These are phyloP conservation scores for Vickermania spadyakhi DNA, from an alignment of 208 protist genomes.

Conservation along the genomic window DNA sequence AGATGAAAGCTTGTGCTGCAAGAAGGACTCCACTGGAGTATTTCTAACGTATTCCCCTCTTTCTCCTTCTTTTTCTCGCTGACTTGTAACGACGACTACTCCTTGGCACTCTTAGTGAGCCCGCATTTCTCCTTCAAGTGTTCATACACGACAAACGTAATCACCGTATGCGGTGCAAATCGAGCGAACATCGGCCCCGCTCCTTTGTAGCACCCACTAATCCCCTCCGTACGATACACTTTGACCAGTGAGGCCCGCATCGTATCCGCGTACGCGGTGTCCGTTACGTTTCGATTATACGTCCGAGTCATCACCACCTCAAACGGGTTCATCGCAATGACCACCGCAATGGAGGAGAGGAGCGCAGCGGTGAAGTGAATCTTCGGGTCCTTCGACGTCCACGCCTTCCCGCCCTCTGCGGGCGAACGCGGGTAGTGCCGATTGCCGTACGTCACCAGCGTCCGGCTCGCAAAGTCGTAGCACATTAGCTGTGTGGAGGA, in stretches of 20 bases:
- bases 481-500: conserved; percentile 32
- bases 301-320: conserved; percentile 60
- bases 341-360: conserved; percentile 17
- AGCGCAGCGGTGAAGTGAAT: conserved; percentile 36
- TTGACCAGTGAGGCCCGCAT: conserved; percentile 7
- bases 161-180: conserved; percentile 49
- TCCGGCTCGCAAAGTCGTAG: conserved; percentile 25
- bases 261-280: neutral
- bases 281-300: conserved; percentile 26
- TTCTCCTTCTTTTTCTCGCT: too few species aligned
- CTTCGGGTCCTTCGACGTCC: conserved; percentile 19
- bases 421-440: neutral
- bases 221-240: conserved; percentile 49
- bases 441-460: neutral
- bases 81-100: too few species aligned
- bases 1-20: too few species aligned
- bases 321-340: conserved; percentile 39
- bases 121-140: conserved; percentile 35
- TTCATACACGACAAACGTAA: conserved; percentile 52
- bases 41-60: too few species aligned
- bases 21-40: too few species aligned
- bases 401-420: neutral
- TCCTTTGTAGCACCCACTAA: conserved; percentile 66
- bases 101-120: too few species aligned
- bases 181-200: conserved; percentile 36